These are phyloP conservation scores for Lachnellula hyalina DNA, from an alignment of 2,329 filamentous ascomycete species.

Conservation along the genomic window DNA sequence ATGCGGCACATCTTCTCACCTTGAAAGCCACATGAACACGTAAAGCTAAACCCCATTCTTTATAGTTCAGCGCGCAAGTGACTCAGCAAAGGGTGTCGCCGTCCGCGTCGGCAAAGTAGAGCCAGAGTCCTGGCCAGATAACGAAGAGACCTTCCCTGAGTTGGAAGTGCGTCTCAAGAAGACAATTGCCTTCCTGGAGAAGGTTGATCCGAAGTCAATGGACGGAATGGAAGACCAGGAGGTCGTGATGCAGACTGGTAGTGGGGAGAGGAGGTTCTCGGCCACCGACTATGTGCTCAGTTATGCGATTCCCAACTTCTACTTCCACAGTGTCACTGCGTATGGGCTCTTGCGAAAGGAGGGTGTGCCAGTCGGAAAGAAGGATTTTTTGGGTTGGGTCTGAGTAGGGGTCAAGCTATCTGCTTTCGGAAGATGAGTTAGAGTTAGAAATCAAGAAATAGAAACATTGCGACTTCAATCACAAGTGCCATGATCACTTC, in stretches of 20 bases:
- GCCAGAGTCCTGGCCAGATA: slow-evolving; percentile 33
- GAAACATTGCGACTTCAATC: not conserved
- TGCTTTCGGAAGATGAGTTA: not conserved
- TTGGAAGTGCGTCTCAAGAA: slow-evolving; percentile 42
- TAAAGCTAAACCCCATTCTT: no score
- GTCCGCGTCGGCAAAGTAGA: slow-evolving; percentile 35
- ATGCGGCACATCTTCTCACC: not conserved
- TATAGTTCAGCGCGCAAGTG: slow-evolving; percentile 37
- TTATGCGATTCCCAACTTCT: slow-evolving; percentile 54
- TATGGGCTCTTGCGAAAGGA: slow-evolving; percentile 57
- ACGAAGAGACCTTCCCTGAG: slow-evolving; percentile 44
- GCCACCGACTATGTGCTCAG: slow-evolving; percentile 41
- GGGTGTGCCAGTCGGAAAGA: slow-evolving; percentile 58
- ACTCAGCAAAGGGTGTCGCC: slow-evolving; percentile 37
- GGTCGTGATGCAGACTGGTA: slow-evolving; percentile 33
- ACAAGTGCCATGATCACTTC: no score
- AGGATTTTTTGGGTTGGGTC: slow-evolving; percentile 42
- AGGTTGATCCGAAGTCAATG: slow-evolving; percentile 37
- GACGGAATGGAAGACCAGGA: slow-evolving; percentile 38
- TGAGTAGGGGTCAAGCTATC: not conserved
- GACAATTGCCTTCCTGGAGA: slow-evolving; percentile 42
- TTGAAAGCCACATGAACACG: no score
- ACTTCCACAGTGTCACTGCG: slow-evolving; percentile 55
- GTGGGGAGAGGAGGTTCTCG: slow-evolving; percentile 35
- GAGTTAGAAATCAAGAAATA: not conserved